Base-by-base conservation (phyloP, 1,139 yeast species). In the Geotrichum phurueaensis region DNA sequence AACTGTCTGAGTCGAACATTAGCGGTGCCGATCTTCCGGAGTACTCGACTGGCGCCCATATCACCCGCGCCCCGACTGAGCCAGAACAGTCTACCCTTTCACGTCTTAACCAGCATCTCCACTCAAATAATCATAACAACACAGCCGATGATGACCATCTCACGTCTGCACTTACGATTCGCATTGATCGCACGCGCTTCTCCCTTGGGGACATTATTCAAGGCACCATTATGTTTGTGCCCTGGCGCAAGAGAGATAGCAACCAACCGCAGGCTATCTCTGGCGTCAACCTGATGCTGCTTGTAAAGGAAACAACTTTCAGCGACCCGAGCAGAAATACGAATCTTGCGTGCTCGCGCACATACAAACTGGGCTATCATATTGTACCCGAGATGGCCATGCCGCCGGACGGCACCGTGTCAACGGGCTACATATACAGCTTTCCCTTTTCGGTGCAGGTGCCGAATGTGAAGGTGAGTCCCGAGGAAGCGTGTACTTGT, bases 371-470 rank as follows among this genome's bases (percentile, higher is more conserved):
- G 15, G 52, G 55, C 10, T 58, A 45, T n/a, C 60, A 58, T 10
- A 22, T 54, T 29, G 60, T 58, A 2, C 60, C 60, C 6, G 60
- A 58, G 13, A 51, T 58, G 55, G 60, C 60, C 20, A 54, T 58
- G 60, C 60, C 60, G 10, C 60, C 60, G 2, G 60, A 53, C 2
- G 58, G 60, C 27, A 33, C 51, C 2, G 60, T 54, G 18, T 25
- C 54, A 5, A 33, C 33, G 29, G 60, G 60, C 18, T 58, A 58
- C 49, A 36, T 58, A 27, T 58, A 58, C 54, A 51, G 52, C 54
- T 58, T 58, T 20, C 60, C 60, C n/a, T 58, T 58, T 47, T 54
- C 58, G 12, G 23, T 58, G 27, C 60, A 58, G 50, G 43, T 58
- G 22, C 60, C 60, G 18, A 53, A 58, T 18, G 27, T 48, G 9